Base-by-base conservation (phyloP, 495 filamentous ascomycete genomes). In the Aspergillus cristatus region DNA sequence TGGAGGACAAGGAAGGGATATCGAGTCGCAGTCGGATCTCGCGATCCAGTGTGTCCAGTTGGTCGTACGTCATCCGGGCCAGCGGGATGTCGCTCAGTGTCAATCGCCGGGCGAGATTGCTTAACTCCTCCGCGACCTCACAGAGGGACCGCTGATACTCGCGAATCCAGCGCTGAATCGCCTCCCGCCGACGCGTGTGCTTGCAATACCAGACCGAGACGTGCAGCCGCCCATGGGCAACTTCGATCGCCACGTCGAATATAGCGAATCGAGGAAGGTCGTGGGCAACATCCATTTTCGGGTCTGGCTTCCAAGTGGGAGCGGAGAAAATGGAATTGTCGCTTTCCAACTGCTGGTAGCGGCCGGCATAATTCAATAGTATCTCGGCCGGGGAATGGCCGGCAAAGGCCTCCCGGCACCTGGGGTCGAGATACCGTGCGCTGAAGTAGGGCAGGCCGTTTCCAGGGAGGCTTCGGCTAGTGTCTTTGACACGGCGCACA, bases 291-390 rank as follows among this genome's bases (percentile, higher is more conserved):
- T 26, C 24, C 11, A 11, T 6, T 6, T 26, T 11, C 11, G 6
- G 6, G 6, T 6, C 11, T 6, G 24, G 6, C 24, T 26, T 6
- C 24, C 11, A 6, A 11, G 6, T 26, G 6, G 24, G 6, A 6
- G 6, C 6, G 6, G 6, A 11, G 24, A 26, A 11, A 6, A 26
- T 11, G 6, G 24, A 6, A 26, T 11, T 11, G 24, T 6, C 6
- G 6, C 24, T 6, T 26, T 26, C 24, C 24, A 26, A 11, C 24
- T 26, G 24, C 11, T 26, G 24, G 11, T 26, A 26, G 24, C 63
- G 56, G 1, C 71, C 75, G 14, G 65, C 55, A 42, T 77, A 76
- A 40, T 70, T 75, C 40, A 78, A 76, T 12, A 71, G 61, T 25
- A 79, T 64, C 52, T 79, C 76, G 20, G 75, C 61, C 1, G 46